Evolutionary conservation across 371 early-diverging fungal genomes (phyloP).

Genomic region (Apophysomyces elegans): DNA sequence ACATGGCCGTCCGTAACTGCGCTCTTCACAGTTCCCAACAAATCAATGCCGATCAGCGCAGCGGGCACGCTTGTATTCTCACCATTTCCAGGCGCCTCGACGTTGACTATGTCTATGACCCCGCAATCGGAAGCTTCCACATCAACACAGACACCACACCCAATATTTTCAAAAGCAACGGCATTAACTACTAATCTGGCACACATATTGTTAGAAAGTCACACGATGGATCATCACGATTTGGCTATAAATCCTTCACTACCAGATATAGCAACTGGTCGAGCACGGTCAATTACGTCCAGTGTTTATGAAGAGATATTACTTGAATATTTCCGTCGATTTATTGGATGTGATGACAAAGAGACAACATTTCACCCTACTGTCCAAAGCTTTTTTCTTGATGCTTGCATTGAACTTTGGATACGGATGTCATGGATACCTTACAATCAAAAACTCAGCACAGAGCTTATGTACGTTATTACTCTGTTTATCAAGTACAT

Average conservation of each 20-base stretch:
- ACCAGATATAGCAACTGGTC: slow-evolving; percentile 13
- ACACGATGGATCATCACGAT: not conserved
- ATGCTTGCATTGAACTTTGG: slow-evolving; percentile 39
- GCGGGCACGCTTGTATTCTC: not conserved
- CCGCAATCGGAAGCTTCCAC: not conserved
- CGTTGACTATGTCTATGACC: not conserved
- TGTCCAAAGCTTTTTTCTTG: slow-evolving; percentile 33
- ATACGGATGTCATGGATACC: slow-evolving; percentile 37
- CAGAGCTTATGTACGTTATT: slow-evolving; percentile 28
- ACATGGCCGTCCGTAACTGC: slow-evolving; percentile 28
- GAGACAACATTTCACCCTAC: slow-evolving; percentile 1
- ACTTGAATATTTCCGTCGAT: slow-evolving; percentile 21
- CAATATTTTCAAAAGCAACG: not conserved
- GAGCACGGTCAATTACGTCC: slow-evolving; percentile 15
- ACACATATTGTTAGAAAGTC: not conserved
- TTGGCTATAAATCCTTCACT: slow-evolving; percentile 2
- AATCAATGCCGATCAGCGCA: not conserved
- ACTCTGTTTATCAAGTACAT: slow-evolving; percentile 32
- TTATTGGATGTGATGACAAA: slow-evolving; percentile 22
- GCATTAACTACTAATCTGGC: not conserved
- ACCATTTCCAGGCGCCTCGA: not conserved
- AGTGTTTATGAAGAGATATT: slow-evolving; percentile 29
- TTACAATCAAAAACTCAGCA: slow-evolving; percentile 17
- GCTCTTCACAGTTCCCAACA: not conserved
- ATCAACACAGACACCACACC: not conserved